Percentiles rank a stretch among this genome's conserved stretches.
Evolutionary conservation across 75 land plant species (phyloP).

Genomic region (Sequoia sempervirens): DNA sequence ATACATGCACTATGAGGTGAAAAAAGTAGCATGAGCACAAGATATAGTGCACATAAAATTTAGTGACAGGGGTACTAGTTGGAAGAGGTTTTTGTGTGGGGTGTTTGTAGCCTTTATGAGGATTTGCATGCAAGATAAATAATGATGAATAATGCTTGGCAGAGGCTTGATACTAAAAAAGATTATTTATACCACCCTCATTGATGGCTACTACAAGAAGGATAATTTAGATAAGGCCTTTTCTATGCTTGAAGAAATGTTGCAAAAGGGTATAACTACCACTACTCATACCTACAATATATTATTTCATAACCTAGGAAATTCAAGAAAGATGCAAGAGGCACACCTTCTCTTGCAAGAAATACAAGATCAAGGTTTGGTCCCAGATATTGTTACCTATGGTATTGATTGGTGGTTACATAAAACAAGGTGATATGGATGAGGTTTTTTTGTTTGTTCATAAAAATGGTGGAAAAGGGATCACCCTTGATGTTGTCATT

Average conservation of each 20-base stretch:
- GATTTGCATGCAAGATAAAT: no score
- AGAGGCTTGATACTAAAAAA: conserved; percentile 29
- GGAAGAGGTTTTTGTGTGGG: no score
- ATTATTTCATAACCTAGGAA: conserved; percentile 39
- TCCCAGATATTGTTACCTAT: conserved; percentile 38
- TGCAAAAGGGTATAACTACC: conserved; percentile 23
- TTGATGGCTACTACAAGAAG: conserved; percentile 43
- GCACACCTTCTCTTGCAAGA: conserved; percentile 34
- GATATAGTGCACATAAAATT: no score
- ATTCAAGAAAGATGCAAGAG: conserved; percentile 38
- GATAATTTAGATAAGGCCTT: conserved; percentile 31
- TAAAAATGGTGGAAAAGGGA: conserved; percentile 7
- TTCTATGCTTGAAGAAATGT: conserved; percentile 22
- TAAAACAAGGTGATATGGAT: conserved; percentile 32
- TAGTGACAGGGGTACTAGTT: no score
- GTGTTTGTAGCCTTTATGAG: no score
- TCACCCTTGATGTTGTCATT: conserved; percentile 7
- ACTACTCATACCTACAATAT: conserved; percentile 30
- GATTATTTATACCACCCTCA: conserved; percentile 25
- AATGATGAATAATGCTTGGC: conserved; percentile 17
- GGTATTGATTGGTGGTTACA: conserved; percentile 43
- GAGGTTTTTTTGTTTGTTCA: conserved; percentile 19
- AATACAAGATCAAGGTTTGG: conserved; percentile 37
- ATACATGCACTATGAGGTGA: no score
- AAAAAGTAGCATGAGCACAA: no score